Evolutionary conservation across 805 yeast species (phyloP).

Genomic region (Yamadazyma olivae): DNA sequence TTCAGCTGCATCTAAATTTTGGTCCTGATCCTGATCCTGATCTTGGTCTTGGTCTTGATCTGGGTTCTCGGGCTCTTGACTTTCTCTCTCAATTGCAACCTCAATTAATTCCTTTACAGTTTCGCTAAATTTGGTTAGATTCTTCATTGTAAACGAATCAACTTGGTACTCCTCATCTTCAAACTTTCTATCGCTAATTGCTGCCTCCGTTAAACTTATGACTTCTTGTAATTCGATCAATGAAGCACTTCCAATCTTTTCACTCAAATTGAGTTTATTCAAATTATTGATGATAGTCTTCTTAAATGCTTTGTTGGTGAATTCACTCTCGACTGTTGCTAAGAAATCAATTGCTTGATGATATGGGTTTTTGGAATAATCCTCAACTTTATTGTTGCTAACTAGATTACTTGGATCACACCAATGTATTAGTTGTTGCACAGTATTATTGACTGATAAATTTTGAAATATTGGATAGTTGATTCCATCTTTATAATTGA

Average conservation of each 20-base stretch:
- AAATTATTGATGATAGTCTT: constrained; percentile 53
- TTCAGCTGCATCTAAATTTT: constrained; percentile 12
- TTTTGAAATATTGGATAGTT: constrained; percentile 28
- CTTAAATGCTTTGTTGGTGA: constrained; percentile 46
- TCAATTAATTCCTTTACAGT: constrained; percentile 20
- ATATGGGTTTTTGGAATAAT: constrained; percentile 49
- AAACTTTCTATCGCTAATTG: constrained; percentile 18
- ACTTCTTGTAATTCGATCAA: constrained; percentile 32
- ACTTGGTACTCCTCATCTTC: constrained; percentile 28
- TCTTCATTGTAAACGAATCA: constrained; percentile 28
- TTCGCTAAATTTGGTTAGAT: constrained; percentile 28
- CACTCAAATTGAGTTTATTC: constrained; percentile 40
- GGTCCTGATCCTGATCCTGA: constrained; percentile 13
- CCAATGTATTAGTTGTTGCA: constrained; percentile 79
- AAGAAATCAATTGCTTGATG: constrained; percentile 55
- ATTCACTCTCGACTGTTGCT: constrained; percentile 45
- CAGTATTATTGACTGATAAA: constrained; percentile 42
- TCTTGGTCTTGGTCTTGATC: too few species aligned
- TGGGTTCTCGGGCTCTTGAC: background rate
- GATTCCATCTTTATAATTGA: constrained; percentile 32
- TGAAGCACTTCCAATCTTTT: constrained; percentile 23
- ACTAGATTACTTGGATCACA: constrained; percentile 74
- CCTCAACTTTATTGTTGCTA: constrained; percentile 40
- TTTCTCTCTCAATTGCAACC: constrained; percentile 7
- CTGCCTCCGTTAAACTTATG: constrained; percentile 28